Base-by-base conservation (phyloP, 257 asterid species). In the Capsicum pubescens region DNA sequence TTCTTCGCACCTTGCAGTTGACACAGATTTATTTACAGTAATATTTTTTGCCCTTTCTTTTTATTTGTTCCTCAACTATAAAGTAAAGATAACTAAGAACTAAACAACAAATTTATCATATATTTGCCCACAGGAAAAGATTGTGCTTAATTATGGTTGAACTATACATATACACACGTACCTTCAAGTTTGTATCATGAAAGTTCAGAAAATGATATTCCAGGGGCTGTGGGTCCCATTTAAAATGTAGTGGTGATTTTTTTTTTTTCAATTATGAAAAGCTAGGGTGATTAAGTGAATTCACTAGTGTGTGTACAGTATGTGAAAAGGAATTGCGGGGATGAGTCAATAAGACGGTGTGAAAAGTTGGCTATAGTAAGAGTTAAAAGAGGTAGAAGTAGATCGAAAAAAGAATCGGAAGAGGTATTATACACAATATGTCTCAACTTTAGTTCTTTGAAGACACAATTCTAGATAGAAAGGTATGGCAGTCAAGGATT, bases 101-200 rank as follows among this genome's bases (percentile, higher is more conserved):
- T 67, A 67, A 67, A 67, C 74, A 67, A 67, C 74, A 67, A 67
- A 67, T 67, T 36, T 67, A 67, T 67, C 74, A 67, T 14, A 36
- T 16, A 36, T 14, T 15, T 16, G 52, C 2, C 4, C 52, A 36
- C n/a, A 36, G 26, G 48, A 68, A 68, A 68, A 68, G 1, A 68
- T 68, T 36, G 52, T 36, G 48, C 26, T 68, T 68, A 15, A 3
- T 68, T 68, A 36, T 68, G 7, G 39, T 36, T 68, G 52, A 12
- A 32, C 46, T 32, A 13, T 35, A 42, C 5, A 42, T 42, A 42
- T 42, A 42, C 46, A 42, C 46, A 9, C 7, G 11, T 50, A 66
- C 46, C 15, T 66, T 66, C 71, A 26, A 64, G 17, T 64, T 64
- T 64, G 17, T 13, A 26, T 64, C 72, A 66, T 66, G 46, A 10